A percentile compares a stretch with the other conserved stretches of the same genome.
These are phyloP conservation scores for Lachancea waltii DNA, from an alignment of 805 yeast genomes.

Conservation along the genomic window DNA sequence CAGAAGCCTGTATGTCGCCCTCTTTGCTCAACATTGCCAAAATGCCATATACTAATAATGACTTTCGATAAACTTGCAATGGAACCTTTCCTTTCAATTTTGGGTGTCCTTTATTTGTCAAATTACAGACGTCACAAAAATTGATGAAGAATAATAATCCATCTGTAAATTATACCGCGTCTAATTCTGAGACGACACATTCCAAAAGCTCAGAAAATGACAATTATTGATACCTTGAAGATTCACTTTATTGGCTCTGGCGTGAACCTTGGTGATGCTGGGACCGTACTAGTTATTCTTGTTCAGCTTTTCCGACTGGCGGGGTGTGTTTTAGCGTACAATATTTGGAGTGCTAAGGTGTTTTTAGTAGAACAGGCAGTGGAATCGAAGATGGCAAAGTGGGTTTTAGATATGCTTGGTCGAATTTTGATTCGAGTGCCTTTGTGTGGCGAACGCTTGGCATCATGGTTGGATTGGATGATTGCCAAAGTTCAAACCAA, in stretches of 20 bases:
- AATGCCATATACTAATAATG: too few species aligned
- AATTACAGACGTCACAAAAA: too few species aligned
- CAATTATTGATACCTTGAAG: slow-evolving; percentile 6
- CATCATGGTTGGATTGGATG: slow-evolving; percentile 4
- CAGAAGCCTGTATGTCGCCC: too few species aligned
- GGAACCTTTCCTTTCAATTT: too few species aligned
- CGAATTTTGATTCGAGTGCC: slow-evolving; percentile 16
- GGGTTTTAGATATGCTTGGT: background rate
- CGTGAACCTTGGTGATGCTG: slow-evolving; percentile 11
- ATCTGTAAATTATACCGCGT: too few species aligned
- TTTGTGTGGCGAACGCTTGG: slow-evolving; percentile 14
- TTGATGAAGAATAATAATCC: too few species aligned
- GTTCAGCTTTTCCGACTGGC: background rate
- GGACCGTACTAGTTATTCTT: slow-evolving; percentile 4
- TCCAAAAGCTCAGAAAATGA: too few species aligned
- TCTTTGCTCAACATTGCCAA: too few species aligned
- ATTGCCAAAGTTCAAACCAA: background rate
- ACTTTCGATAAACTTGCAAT: too few species aligned
- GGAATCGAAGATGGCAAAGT: background rate
- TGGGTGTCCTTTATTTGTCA: too few species aligned
- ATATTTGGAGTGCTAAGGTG: slow-evolving; percentile 3
- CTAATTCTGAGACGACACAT: too few species aligned
- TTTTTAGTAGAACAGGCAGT: background rate
- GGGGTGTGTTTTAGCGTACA: background rate
- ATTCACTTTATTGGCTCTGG: slow-evolving; percentile 23